Base-by-base conservation (phyloP, 768 basidiomycete species). In the Rossbeevera mucosa region DNA sequence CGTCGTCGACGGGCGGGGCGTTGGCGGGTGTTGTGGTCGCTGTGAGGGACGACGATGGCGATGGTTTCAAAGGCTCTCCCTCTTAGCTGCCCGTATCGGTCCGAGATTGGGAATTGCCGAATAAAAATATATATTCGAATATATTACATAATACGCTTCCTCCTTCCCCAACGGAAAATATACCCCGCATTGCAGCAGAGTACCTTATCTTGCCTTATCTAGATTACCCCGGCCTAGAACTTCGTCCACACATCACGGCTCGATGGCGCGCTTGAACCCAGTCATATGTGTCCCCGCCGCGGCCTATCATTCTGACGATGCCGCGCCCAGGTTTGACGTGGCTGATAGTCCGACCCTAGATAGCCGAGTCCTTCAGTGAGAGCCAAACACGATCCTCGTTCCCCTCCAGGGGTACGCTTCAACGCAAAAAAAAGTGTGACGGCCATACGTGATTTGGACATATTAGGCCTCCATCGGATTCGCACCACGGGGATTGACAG, bases 161-260 rank as follows among this genome's bases (percentile, higher is more conserved):
- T 21, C 25, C 29, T 22, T 29, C 28, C 49, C 50, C 41, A 36
- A 25, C 24, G 13, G 42, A 21, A 43, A 43, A 22, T 47, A 26
- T 54, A 58, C 65, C 65, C 65, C 65, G 46, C 64, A 66, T 57
- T 28, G 42, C 20, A 31, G 28, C 44, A 33, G n/a, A n/a, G 50
- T 46, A 48, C 59, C 59, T 64, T 64, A 61, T 64, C 57, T 54
- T 36, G 16, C n/a, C 43, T 44, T 54, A 65, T 64, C 64, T 54
- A 55, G 58, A 58, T 62, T 64, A 60, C 64, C 64, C 63, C 63
- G 47, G 59, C 51, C 54, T 63, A 55, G 64, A 54, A 33, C 53
- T 24, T 12, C 25, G n/a, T 38, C 28, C 49, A 42, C 41, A 22
- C 25, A 40, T 42, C 47, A 42, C 21, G 31, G 3, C 24, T 33